Evolutionary conservation across 768 basidiomycete genomes (phyloP), one percentile per base, ranked within the genome.

Genomic region (Tephrocybe sp.): DNA sequence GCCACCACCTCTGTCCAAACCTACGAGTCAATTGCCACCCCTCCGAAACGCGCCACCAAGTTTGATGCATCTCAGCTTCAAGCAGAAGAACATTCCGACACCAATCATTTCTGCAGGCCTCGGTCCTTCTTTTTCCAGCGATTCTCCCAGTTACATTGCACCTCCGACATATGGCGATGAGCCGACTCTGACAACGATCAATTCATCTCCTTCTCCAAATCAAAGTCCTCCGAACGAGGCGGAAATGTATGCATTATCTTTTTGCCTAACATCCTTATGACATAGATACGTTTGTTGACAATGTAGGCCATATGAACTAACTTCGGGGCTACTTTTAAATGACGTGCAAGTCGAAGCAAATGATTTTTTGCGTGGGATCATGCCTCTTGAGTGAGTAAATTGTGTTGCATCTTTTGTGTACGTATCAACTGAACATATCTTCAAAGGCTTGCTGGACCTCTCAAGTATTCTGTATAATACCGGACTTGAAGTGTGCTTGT

Each of bases 61-160:
- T 45, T 11, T 71, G 34, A 56, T 62, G 42, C 46, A 60, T 17
- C 63, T 79, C 9, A 72, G 65, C 28, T 78, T 81, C 59, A 80
- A 74, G 61, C 80, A 78, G 58, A 68, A 48, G 21, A 54, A 63
- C 5, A 34, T 53, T 0, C 36, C 56, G 3, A 48, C 62, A 12
- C 54, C 55, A 24, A 46, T 33, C 30, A 20, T 34, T 17, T 25
- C 14, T 4, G 12, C 38, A 21, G 40, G 39, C 26, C 34, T 43
- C 2, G 21, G n/a, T n/a, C 11, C 28, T 11, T 30, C 28, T 5
- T 30, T 5, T 30, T 5, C 28, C 6, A 30, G 11, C 11, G 28
- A 30, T n/a, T n/a, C n/a, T n/a, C n/a, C n/a, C n/a, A n/a, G n/a
- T n/a, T n/a, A n/a, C n/a, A n/a, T n/a, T 30, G 28, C 28, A 5